Evolutionary conservation across 169 alveolate species (phyloP), one percentile per base, ranked within the genome.

Genomic region (Ichthyophthirius multifiliis): DNA sequence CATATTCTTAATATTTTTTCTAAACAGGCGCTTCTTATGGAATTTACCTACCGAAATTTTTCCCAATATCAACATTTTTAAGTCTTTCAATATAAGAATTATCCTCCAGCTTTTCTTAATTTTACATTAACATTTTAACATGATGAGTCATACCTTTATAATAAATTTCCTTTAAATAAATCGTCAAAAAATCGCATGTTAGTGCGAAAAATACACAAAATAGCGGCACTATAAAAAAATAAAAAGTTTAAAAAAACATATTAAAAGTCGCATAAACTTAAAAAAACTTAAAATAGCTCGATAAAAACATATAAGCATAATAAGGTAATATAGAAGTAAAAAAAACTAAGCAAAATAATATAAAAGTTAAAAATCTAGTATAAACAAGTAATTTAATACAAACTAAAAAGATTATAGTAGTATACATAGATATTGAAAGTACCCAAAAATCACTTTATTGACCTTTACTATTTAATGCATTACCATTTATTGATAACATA

Each of bases 391-490:
- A 4, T 55, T 81, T 81, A 3, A 81, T 16, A 47, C 67, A 63
- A 27, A 81, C 86, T 27, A 88, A 87, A 44, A 89, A 45, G 43
- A 90, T 82, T 32, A 93, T 87, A 43, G 89, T 73, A 43, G 92
- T 86, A 74, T 86, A 93, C 41, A 90, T 43, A 18, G 92, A 83
- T 41, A 93, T 78, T 46, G 92, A 83, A 67, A 76, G 78, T 37
- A 84, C 81, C 97, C 97, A 93, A 16, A 90, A 12, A 65, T 89
- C 95, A 5, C 85, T 83, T 48, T 67, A 86, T 30, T 74, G 77
- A n/a, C 97, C 97, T 31, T 84, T 45, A 31, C 83, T 37, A 27
- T 65, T 62, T 7, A 87, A 39, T 71, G 48, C 41, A 79, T 67
- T 76, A 74, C 45, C 34, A 39, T 55, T 86, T 65, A 37, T 81